phyloP scores from a whole-genome alignment of 2,329 filamentous ascomycete species.

The Amesomyces nigricolor region DNA sequence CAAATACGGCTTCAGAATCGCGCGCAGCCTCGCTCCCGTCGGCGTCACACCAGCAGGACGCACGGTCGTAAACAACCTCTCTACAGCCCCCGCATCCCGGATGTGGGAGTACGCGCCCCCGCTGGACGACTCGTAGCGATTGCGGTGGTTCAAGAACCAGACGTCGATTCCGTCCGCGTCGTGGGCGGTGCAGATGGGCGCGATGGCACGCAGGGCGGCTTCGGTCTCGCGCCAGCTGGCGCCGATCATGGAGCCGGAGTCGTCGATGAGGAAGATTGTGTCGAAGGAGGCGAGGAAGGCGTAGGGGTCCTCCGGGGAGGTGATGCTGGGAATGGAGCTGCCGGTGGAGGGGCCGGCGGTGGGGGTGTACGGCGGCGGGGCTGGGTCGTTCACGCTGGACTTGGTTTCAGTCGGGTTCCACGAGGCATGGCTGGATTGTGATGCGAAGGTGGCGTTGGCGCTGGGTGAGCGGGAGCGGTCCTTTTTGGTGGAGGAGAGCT shows the following conservation, averaged over 20 bases:
- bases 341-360: neutral
- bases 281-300: constrained; percentile 75
- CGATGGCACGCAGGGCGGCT: constrained; percentile 64
- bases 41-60: constrained; percentile 63
- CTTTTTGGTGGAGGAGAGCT: constrained; percentile 28
- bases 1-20: constrained; percentile 71
- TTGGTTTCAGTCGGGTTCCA: neutral
- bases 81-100: constrained; percentile 50
- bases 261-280: constrained; percentile 86
- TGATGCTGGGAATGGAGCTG: constrained; percentile 26
- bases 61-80: constrained; percentile 64
- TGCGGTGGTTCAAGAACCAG: constrained; percentile 74
- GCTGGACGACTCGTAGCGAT: constrained; percentile 21
- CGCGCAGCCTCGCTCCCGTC: constrained; percentile 64
- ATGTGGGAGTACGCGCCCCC: constrained; percentile 60
- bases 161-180: constrained; percentile 85
- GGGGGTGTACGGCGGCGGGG: constrained; percentile 21
- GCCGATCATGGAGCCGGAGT: constrained; percentile 81
- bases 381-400: neutral
- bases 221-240: constrained; percentile 70
- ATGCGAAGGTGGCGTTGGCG: constrained; percentile 3
- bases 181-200: constrained; percentile 73
- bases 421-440: constrained; percentile 4
- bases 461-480: constrained; percentile 16
- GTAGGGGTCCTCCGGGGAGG: constrained; percentile 60